These are phyloP conservation scores for Yamadazyma jaroonii DNA, from an alignment of 1,139 yeast species.

Conservation along the genomic window DNA sequence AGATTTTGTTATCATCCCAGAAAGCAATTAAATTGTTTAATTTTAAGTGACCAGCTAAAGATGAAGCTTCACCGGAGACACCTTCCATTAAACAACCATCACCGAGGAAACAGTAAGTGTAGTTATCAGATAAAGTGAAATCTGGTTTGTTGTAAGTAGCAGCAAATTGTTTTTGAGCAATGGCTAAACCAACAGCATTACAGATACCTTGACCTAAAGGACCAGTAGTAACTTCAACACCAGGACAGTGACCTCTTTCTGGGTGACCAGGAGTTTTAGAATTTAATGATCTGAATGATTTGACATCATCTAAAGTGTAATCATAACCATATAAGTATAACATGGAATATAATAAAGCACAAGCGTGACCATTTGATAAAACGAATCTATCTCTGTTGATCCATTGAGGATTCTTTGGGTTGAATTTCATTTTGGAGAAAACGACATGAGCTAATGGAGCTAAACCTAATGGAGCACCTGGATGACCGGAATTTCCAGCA, in stretches of 20 bases:
- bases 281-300: slow-evolving; percentile 84
- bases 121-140: slow-evolving; percentile 65
- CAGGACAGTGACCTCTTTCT: slow-evolving; percentile 74
- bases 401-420: slow-evolving; percentile 92
- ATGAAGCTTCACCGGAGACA: slow-evolving; percentile 90
- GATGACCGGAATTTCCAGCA: slow-evolving; percentile 96
- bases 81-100: slow-evolving; percentile 99
- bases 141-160: slow-evolving; percentile 93
- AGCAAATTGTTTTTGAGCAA: slow-evolving; percentile 90
- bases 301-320: slow-evolving; percentile 79
- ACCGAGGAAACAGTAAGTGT: slow-evolving; percentile 83
- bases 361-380: slow-evolving; percentile 95
- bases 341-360: slow-evolving; percentile 84
- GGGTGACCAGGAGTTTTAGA: slow-evolving; percentile 99
- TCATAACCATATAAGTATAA: slow-evolving; percentile 86
- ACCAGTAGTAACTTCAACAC: slow-evolving; percentile 97
- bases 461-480: slow-evolving; percentile 98
- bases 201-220: slow-evolving; percentile 98
- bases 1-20: slow-evolving; percentile 96
- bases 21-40: slow-evolving; percentile 92
- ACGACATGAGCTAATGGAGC: slow-evolving; percentile 75
- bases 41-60: slow-evolving; percentile 95
- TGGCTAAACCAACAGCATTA: slow-evolving; percentile 96
- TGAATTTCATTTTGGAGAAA: slow-evolving; percentile 79
- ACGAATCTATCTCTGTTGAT: slow-evolving; percentile 94